Evolutionary conservation across 495 filamentous ascomycete species (phyloP), one percentile per base, ranked within the genome.

Genomic region (Penicillium roqueforti): DNA sequence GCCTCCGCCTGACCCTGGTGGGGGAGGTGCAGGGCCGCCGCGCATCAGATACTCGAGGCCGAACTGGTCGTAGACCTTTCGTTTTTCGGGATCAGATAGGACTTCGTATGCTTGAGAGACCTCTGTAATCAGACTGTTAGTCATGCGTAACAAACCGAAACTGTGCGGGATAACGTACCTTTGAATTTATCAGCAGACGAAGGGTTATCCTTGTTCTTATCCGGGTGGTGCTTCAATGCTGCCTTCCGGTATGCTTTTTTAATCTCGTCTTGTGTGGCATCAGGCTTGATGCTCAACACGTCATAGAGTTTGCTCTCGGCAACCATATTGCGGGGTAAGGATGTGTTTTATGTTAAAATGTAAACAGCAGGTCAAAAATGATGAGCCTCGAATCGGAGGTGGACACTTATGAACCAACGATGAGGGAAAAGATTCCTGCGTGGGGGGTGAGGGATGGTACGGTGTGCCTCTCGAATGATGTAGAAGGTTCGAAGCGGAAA

Each of bases 81-180:
- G 87, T 70, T 97, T 97, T 64, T 97, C 95, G 31, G 93, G 92
- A 67, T 98, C 93, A 58, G 88, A 92, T 10, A 98, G 85, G 63
- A 98, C 92, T 76, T 98, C 93, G 75, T 96, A 98, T 41, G 93
- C 93, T 73, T 97, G 92, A 1, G 89, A 95, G 46, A 89, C 84
- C 61, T 97, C 92, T 77, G 48, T 37, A 31, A 22, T 42, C n/a
- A 6, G 1, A 14, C n/a, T 11, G 51, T 67, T 59, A 65, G 56
- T 65, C 16, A 9, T 37, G 26, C 19, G 20, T 18, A 1, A 16
- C 10, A 14, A 11, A 0, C 10, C 19, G 36, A 38, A 8, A 50
- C 9, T 20, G 25, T 46, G 55, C 47, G 59, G 56, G 56, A 51
- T 60, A 51, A 63, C 70, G 43, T 69, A 76, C 79, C 78, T 77